Percentiles rank a stretch among this genome's conserved stretches.
These are phyloP conservation scores for Fusarium globosum DNA, from an alignment of 2,329 filamentous ascomycete genomes.

Conservation along the genomic window DNA sequence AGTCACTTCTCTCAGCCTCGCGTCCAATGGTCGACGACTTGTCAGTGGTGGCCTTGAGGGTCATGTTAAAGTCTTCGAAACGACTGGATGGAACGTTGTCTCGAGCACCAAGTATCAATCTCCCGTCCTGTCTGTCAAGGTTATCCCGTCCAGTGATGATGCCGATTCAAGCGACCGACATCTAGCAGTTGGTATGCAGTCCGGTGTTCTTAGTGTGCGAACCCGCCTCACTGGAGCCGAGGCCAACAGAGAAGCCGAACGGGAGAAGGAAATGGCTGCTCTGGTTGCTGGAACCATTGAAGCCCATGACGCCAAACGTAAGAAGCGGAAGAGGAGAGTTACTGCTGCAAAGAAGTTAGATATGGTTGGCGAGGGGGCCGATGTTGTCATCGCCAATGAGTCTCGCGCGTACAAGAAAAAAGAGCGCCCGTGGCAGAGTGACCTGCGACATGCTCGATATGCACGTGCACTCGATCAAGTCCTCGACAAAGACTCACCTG, in stretches of 20 bases:
- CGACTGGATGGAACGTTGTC: constrained; percentile 94
- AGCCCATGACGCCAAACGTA: constrained; percentile 77
- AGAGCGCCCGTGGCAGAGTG: constrained; percentile 81
- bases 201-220: constrained; percentile 88
- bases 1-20: constrained; percentile 86
- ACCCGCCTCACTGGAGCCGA: constrained; percentile 88
- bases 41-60: constrained; percentile 92
- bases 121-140: constrained; percentile 85
- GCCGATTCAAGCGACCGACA: constrained; percentile 81
- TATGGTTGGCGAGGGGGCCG: constrained; percentile 83
- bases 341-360: constrained; percentile 71
- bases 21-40: constrained; percentile 82
- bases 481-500: constrained; percentile 63
- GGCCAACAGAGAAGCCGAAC: constrained; percentile 79
- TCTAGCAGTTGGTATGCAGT: constrained; percentile 93
- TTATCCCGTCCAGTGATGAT: constrained; percentile 64
- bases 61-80: constrained; percentile 97
- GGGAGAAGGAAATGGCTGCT: constrained; percentile 86
- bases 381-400: constrained; percentile 88
- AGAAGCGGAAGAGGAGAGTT: constrained; percentile 72
- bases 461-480: constrained; percentile 82
- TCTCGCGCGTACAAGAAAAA: constrained; percentile 62
- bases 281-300: constrained; percentile 82
- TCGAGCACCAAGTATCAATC: constrained; percentile 92
- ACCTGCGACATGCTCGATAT: constrained; percentile 83